phyloP scores from a whole-genome alignment of 2,329 filamentous ascomycete species.

The Hymenoscyphus fructigenus region DNA sequence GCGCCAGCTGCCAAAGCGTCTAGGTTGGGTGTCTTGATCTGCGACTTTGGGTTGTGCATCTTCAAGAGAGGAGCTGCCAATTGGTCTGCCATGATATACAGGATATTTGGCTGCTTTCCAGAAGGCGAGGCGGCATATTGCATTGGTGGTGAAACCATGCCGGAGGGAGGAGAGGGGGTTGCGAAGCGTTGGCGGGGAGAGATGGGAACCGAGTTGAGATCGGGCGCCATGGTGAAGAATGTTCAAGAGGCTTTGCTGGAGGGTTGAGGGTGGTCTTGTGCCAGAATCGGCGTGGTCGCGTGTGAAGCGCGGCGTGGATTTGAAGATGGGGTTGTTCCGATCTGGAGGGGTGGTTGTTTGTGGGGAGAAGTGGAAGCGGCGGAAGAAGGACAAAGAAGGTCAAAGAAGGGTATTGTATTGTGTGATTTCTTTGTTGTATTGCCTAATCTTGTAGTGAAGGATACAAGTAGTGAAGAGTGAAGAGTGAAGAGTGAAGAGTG shows the following conservation, averaged over 20 bases:
- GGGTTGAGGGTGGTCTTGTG: neutral
- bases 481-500: too few relatives aligned
- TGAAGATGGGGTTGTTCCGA: neutral
- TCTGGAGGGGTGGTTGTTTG: neutral
- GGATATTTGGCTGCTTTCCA: slow-evolving; percentile 64
- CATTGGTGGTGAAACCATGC: slow-evolving; percentile 27
- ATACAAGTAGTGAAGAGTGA: neutral
- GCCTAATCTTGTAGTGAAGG: neutral
- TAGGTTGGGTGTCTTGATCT: slow-evolving; percentile 89
- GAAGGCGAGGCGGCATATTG: slow-evolving; percentile 12
- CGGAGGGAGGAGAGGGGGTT: slow-evolving; percentile 21
- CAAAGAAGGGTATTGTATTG: neutral
- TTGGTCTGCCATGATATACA: slow-evolving; percentile 97
- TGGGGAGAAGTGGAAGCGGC: neutral
- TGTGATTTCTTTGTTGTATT: neutral
- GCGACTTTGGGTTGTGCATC: slow-evolving; percentile 85
- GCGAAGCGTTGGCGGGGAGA: slow-evolving; percentile 44
- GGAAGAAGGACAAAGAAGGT: neutral
- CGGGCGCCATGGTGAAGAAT: slow-evolving; percentile 59
- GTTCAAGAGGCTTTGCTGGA: neutral
- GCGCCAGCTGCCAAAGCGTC: slow-evolving; percentile 77
- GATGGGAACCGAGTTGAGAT: slow-evolving; percentile 68
- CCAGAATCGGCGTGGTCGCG: neutral
- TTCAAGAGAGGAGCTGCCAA: slow-evolving; percentile 86
- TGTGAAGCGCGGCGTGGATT: neutral